A percentile compares a stretch with the other conserved stretches of the same genome.
These are phyloP conservation scores for Pythium guiyangense DNA, from an alignment of 352 stramenopile species.

Conservation along the genomic window DNA sequence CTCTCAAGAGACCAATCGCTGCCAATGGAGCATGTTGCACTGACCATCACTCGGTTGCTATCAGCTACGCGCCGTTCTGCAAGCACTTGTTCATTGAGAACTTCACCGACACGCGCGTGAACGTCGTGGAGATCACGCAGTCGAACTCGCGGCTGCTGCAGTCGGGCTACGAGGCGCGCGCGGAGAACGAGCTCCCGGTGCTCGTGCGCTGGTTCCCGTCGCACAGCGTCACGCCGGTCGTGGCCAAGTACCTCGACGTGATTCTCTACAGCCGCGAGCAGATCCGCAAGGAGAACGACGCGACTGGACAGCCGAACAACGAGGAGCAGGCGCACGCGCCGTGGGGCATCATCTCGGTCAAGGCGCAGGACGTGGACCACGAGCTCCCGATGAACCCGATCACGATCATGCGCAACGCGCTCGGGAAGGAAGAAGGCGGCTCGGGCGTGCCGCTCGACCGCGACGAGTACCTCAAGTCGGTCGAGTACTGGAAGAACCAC, in stretches of 20 bases:
- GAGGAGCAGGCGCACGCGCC: slow-evolving; percentile 58
- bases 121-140: slow-evolving; percentile 90
- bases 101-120: slow-evolving; percentile 87
- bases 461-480: slow-evolving; percentile 76
- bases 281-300: slow-evolving; percentile 95
- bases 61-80: slow-evolving; percentile 97
- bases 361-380: slow-evolving; percentile 93
- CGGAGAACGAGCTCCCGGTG: slow-evolving; percentile 93
- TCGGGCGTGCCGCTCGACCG: slow-evolving; percentile 80
- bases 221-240: slow-evolving; percentile 79
- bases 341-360: slow-evolving; percentile 96
- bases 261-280: slow-evolving; percentile 98
- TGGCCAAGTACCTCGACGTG: slow-evolving; percentile 96
- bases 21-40: background rate
- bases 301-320: slow-evolving; percentile 43
- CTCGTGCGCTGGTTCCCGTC: slow-evolving; percentile 90
- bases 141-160: slow-evolving; percentile 92
- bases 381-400: slow-evolving; percentile 98
- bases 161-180: slow-evolving; percentile 93
- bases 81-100: slow-evolving; percentile 98
- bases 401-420: slow-evolving; percentile 96
- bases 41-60: slow-evolving; percentile 4
- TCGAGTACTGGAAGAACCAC: slow-evolving; percentile 86
- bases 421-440: slow-evolving; percentile 94
- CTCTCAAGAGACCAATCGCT: too few relatives aligned